Conservation (phyloP, 306 rosid species). For the Rosa persica region DNA sequence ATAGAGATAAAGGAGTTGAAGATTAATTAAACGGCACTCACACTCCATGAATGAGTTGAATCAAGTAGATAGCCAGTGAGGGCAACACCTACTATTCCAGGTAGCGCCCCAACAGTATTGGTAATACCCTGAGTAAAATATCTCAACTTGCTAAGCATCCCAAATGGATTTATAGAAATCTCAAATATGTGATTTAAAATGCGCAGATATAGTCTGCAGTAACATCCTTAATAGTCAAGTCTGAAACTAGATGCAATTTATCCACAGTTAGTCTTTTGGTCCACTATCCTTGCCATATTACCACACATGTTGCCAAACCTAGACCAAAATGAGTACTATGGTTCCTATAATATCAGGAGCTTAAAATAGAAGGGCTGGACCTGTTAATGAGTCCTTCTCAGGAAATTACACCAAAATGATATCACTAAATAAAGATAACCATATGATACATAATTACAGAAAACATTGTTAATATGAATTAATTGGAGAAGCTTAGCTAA, state of each 20-base stretch:
- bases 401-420: not conserved
- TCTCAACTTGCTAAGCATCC: conserved; percentile 13
- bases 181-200: not conserved
- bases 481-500: conserved; percentile 6
- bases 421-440: not conserved
- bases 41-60: conserved; percentile 97
- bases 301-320: not conserved
- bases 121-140: conserved; percentile 74
- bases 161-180: conserved; percentile 12
- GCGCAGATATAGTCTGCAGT: not conserved
- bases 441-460: not conserved
- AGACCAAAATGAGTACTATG: not conserved
- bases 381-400: not conserved
- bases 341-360: not conserved
- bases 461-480: not conserved
- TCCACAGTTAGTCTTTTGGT: not conserved
- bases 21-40: conserved; percentile 42
- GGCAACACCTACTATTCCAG: conserved; percentile 91
- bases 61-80: conserved; percentile 95
- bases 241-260: not conserved
- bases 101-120: conserved; percentile 89
- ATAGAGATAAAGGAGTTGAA: conserved; percentile 9
- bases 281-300: not conserved
- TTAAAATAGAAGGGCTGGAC: not conserved
- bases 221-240: not conserved